These are phyloP conservation scores for Neofusicoccum laricinum DNA, from an alignment of 2,329 filamentous ascomycete genomes.

Conservation along the genomic window DNA sequence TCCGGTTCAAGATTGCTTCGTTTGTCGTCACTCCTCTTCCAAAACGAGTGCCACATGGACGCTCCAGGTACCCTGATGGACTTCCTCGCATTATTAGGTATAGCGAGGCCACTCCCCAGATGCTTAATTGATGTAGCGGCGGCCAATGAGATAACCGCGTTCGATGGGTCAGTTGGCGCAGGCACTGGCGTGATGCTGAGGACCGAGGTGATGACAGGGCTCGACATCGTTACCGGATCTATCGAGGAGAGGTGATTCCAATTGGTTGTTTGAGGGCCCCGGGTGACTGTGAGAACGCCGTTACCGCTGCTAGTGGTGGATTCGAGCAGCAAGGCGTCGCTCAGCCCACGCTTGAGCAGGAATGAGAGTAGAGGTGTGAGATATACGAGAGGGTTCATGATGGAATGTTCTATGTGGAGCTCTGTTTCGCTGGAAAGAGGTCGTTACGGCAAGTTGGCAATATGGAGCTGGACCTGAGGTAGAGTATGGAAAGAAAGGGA, in stretches of 20 bases:
- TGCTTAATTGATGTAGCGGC: not conserved
- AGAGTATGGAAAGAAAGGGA: too few species aligned
- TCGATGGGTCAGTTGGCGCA: not conserved
- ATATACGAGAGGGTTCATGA: not conserved
- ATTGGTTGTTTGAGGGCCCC: not conserved
- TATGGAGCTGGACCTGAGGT: too few species aligned
- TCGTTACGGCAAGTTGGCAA: too few species aligned
- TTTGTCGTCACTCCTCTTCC: not conserved
- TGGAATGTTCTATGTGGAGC: not conserved
- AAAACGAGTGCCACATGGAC: not conserved
- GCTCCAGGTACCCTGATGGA: not conserved
- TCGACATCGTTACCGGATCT: not conserved
- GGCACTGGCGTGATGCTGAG: not conserved
- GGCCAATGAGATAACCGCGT: not conserved
- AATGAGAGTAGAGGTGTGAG: not conserved
- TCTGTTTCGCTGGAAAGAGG: too few species aligned
- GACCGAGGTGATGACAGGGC: not conserved
- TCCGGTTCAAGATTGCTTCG: not conserved
- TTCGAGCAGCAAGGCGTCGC: not conserved
- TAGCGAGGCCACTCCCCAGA: not conserved
- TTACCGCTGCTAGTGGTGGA: not conserved
- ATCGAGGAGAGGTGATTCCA: not conserved
- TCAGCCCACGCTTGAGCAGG: not conserved
- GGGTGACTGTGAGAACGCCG: not conserved
- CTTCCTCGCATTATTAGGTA: not conserved